Evolutionary conservation across 768 basidiomycete species (phyloP), one percentile per base, ranked within the genome.

Genomic region (Naganishia friedmannii): DNA sequence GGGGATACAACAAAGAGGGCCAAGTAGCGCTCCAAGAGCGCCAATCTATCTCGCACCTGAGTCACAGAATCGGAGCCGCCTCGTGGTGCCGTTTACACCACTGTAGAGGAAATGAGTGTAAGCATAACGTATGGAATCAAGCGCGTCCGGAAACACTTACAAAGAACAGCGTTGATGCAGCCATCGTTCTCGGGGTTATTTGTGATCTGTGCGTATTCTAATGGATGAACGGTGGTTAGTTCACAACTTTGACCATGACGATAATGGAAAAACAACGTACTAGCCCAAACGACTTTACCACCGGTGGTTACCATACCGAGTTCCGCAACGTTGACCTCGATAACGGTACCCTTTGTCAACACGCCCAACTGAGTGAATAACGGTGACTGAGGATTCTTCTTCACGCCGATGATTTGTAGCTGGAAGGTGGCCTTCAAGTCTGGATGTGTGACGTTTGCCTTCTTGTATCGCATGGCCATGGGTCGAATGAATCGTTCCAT

Each of bases 371-470:
- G 76, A 13, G 81, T 78, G 72, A 79, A 78, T 29, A 80, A 69
- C 0, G 96, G 95, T 23, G 93, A 96, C 80, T 98, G 96, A 29
- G 96, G 96, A 78, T 99, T 99, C 85, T 98, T 98, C 86, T 99
- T 99, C 68, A 99, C 96, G 54, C 92, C 92, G 53, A 99, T 84
- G 73, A 99, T 98, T 74, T 95, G 93, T 5, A 99, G 85, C 81
- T 99, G 96, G 87, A 99, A 99, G 4, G 96, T 99, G 9, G 95
- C 96, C 82, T 95, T 97, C 56, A 98, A 84, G 79, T 97, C 95
- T 68, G 95, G 96, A 86, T 99, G 96, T 10, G 96, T 98, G 10
- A 99, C 95, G 78, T 99, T 97, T 15, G 93, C 96, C 81, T 95
- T 97, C 82, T 93, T 98, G 83, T 93, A 93, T 57, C 96, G 89